Base-by-base conservation (phyloP, 306 rosid species). In the Castanospermum australe region DNA sequence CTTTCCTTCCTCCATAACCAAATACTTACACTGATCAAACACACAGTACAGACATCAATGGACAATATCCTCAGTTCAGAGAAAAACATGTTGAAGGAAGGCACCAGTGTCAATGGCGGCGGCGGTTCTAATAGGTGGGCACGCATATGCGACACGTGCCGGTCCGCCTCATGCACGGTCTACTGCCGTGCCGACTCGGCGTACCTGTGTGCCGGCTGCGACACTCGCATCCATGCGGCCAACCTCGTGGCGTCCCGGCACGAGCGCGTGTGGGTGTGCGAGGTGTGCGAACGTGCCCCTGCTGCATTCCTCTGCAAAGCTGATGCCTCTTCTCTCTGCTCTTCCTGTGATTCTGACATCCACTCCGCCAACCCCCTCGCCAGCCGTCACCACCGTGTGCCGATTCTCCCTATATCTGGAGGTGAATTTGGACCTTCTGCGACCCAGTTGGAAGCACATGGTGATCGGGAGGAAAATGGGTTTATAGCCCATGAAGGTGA, bases 351-450 rank as follows among this genome's bases (percentile, higher is more conserved):
- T 48, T 90, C 93, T 0, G 92, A 88, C 14, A 88, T 91, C 81
- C 98, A 93, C 89, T 84, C 92, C 0, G 94, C 98, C 1, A 91
- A 91, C 56, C 91, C 93, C 0, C 88, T 91, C 0, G 97, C 97
- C 1, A 61, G 92, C 73, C 93, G 95, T 56, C 97, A 91, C 89
- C 93, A 90, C 71, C 98, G 98, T 0, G 91, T 90, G 5, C 91
- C 95, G 1, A 76, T 90, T 18, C 83, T 77, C 7, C 93, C 90
- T 1, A 63, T 85, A 17, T 61, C 87, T 3, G 86, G 86, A 0
- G 20, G 39, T 0, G 72, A 7, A 2, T n/a, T 62, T 18, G 83
- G 77, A 8, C 85, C 79, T 0, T 73, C 59, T 1, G 13, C 70
- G 2, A n/a, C 82, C n/a, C 60, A n/a, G 38, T 70, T 13, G 69